Conservation (phyloP, 179 eudicot species). For the Beta lomatogona region DNA sequence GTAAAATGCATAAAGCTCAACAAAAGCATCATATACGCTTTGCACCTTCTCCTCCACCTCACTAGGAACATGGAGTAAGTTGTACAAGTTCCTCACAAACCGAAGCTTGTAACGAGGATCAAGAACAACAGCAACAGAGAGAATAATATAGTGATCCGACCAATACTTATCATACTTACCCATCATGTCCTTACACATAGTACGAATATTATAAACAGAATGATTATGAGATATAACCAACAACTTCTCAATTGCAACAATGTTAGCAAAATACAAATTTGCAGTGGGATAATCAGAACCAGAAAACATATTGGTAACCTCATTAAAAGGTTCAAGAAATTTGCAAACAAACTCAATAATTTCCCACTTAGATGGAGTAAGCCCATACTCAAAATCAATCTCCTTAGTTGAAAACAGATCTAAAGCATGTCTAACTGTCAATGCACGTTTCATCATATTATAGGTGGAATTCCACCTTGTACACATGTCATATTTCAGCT, state of each 20-base stretch:
- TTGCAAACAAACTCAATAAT: too few species aligned
- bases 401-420: too few species aligned
- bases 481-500: too few species aligned
- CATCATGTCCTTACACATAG: background rate
- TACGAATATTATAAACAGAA: too few species aligned
- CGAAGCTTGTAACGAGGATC: background rate
- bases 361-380: too few species aligned
- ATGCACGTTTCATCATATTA: too few species aligned
- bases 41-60: background rate
- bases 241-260: background rate
- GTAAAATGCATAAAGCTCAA: background rate
- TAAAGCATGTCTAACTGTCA: too few species aligned
- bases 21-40: background rate
- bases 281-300: background rate
- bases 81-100: background rate
- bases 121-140: background rate
- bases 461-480: too few species aligned
- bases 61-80: too few species aligned
- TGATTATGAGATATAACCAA: background rate
- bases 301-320: too few species aligned
- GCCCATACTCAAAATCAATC: too few species aligned
- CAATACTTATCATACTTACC: background rate
- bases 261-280: background rate
- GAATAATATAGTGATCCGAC: background rate
- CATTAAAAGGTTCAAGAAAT: too few species aligned